Percentiles rank a stretch among this genome's conserved stretches.
These are phyloP conservation scores for Tephrocybe sp. DNA, from an alignment of 768 basidiomycete species.

Conservation along the genomic window DNA sequence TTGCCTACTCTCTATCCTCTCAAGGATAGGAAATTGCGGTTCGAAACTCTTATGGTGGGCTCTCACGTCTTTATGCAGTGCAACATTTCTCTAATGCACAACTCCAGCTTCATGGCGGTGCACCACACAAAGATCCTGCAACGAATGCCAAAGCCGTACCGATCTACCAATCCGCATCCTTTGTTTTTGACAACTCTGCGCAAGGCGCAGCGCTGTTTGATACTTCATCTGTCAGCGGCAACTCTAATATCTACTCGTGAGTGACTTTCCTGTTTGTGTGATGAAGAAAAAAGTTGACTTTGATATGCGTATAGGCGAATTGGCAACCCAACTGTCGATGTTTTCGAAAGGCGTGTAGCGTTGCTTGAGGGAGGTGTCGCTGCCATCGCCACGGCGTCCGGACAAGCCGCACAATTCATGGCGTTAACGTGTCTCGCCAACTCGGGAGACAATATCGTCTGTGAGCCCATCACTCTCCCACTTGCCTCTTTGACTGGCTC, in stretches of 20 bases:
- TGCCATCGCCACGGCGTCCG: conserved; percentile 58
- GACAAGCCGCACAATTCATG: conserved; percentile 64
- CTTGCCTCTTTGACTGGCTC: conserved; percentile 14
- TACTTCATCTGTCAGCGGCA: conserved; percentile 3
- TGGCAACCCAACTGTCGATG: conserved; percentile 32
- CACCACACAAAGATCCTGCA: conserved; percentile 45
- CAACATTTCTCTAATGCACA: background rate
- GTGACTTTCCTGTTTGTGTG: background rate
- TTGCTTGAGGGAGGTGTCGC: conserved; percentile 64
- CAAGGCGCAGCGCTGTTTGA: conserved; percentile 30
- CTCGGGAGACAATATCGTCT: conserved; percentile 65
- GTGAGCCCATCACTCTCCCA: too few relatives aligned
- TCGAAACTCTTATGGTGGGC: conserved; percentile 42
- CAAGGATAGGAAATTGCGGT: conserved; percentile 41
- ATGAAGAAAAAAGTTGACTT: background rate
- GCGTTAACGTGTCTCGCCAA: conserved; percentile 51
- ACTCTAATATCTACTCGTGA: conserved; percentile 6
- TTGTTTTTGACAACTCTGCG: conserved; percentile 52
- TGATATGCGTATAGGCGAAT: conserved; percentile 1
- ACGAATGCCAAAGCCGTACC: conserved; percentile 64
- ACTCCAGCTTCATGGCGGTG: conserved; percentile 60
- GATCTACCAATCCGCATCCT: conserved; percentile 58
- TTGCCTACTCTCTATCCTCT: conserved; percentile 23
- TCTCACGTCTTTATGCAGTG: background rate
- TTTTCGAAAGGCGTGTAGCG: conserved; percentile 66